Conservation (phyloP, 345 rosid genomes). For the Eucalyptus rudis region DNA sequence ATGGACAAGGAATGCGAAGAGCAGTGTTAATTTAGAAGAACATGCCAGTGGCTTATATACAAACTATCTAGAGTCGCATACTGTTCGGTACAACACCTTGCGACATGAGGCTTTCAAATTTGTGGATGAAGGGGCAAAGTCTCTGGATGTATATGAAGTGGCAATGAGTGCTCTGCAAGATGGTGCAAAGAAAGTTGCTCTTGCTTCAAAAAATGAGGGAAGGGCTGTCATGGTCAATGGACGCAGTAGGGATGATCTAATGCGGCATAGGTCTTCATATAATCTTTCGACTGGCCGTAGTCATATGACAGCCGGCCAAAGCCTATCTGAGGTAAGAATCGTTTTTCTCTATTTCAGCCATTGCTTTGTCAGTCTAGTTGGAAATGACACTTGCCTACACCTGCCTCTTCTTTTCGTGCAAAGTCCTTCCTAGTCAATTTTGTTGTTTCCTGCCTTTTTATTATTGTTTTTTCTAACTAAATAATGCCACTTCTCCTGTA, state of each 20-base stretch:
- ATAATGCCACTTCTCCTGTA: not conserved
- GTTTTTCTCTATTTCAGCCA: not conserved
- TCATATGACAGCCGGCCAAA: conserved; percentile 1
- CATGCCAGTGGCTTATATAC: conserved; percentile 9
- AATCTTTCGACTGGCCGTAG: not conserved
- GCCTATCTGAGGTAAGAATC: conserved; percentile 16
- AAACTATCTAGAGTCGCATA: conserved; percentile 25
- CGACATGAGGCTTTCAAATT: conserved; percentile 32
- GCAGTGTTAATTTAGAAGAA: conserved; percentile 26
- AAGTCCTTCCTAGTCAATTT: not conserved
- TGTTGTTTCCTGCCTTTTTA: not conserved
- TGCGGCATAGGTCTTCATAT: not conserved
- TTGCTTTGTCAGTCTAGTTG: not conserved
- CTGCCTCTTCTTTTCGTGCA: not conserved
- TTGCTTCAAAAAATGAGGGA: conserved; percentile 16
- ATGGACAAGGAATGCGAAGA: conserved; percentile 44
- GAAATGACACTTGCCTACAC: not conserved
- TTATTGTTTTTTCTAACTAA: not conserved
- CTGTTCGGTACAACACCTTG: conserved; percentile 31
- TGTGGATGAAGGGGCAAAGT: conserved; percentile 24
- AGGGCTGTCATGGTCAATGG: conserved; percentile 5
- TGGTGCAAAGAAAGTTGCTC: conserved; percentile 21
- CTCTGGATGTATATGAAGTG: conserved; percentile 14
- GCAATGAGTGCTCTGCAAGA: conserved; percentile 26
- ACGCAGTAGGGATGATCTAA: conserved; percentile 1